A percentile compares a stretch with the other conserved stretches of the same genome.
These are phyloP conservation scores for Diplodia corticola DNA, from an alignment of 2,329 filamentous ascomycete genomes.

Conservation along the genomic window DNA sequence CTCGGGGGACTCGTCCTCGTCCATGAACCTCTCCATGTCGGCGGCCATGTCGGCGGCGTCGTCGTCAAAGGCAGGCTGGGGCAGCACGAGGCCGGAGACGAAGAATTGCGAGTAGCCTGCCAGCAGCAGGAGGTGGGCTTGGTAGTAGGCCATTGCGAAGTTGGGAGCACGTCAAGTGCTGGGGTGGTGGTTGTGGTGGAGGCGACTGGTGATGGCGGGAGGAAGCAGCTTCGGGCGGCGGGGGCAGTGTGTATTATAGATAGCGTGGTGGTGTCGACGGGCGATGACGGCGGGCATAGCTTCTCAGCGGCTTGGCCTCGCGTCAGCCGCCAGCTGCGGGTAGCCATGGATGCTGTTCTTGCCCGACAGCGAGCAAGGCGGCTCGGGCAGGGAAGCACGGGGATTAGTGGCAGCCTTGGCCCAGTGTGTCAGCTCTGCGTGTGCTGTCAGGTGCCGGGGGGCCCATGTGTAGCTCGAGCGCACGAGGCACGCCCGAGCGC, in stretches of 20 bases:
- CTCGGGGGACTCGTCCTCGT: background rate
- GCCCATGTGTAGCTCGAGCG: conserved; percentile 14
- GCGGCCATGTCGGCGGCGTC: conserved; percentile 1
- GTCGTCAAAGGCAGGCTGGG: conserved; percentile 1
- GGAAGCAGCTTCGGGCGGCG: background rate
- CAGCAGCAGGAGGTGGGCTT: conserved; percentile 21
- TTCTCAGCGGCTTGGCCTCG: conserved; percentile 1
- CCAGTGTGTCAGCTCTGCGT: conserved; percentile 2
- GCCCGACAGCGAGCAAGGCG: background rate
- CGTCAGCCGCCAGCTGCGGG: conserved; percentile 7
- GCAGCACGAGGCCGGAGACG: conserved; percentile 21
- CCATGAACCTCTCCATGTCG: background rate
- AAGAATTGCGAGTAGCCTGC: conserved; percentile 23
- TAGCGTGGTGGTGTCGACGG: conserved; percentile 17
- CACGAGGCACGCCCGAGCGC: conserved; percentile 14
- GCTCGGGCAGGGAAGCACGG: conserved; percentile 10
- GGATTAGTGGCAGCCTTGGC: conserved; percentile 16
- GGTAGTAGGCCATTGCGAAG: conserved; percentile 19
- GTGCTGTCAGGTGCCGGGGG: conserved; percentile 1
- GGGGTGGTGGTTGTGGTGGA: background rate
- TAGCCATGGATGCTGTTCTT: background rate
- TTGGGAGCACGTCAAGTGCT: conserved; percentile 2
- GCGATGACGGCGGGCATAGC: conserved; percentile 6
- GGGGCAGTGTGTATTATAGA: conserved; percentile 14
- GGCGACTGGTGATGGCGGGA: background rate